Evolutionary conservation across 441 rosid genomes (phyloP).

Genomic region (Manihot esculenta): DNA sequence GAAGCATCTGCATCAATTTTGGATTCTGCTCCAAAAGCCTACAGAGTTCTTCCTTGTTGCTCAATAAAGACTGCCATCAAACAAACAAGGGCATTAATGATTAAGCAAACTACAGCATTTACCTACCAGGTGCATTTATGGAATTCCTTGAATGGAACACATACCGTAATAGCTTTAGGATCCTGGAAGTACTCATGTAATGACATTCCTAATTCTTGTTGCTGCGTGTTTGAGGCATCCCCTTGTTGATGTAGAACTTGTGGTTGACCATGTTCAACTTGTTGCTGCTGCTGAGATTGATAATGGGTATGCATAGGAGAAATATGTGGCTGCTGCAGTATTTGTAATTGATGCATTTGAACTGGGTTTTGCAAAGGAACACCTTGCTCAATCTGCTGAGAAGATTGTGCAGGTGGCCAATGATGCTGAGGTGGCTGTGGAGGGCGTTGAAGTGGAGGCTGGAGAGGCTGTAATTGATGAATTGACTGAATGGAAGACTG

Average conservation of each 20-base stretch:
- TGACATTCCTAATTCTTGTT: constrained; percentile 77
- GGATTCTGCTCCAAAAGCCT: constrained; percentile 97
- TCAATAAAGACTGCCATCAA: constrained; percentile 70
- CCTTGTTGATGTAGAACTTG: constrained; percentile 63
- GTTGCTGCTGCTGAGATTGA: constrained; percentile 71
- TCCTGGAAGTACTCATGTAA: constrained; percentile 86
- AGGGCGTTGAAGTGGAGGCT: constrained; percentile 75
- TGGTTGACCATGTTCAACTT: constrained; percentile 58
- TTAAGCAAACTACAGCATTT: constrained; percentile 16
- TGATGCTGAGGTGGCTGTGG: constrained; percentile 81
- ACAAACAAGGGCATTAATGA: constrained; percentile 26
- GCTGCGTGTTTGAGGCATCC: constrained; percentile 55
- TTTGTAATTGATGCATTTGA: constrained; percentile 70
- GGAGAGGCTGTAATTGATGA: constrained; percentile 77
- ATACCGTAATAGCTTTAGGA: constrained; percentile 93
- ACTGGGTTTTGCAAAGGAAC: constrained; percentile 51
- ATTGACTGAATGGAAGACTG: constrained; percentile 55
- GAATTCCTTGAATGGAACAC: constrained; percentile 13
- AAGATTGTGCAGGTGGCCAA: constrained; percentile 62
- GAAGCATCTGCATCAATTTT: constrained; percentile 96
- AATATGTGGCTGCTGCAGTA: constrained; percentile 66
- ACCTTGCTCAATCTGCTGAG: constrained; percentile 69
- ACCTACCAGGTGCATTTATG: constrained; percentile 5
- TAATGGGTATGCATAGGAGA: constrained; percentile 56
- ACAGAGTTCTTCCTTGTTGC: constrained; percentile 89